phyloP scores from a whole-genome alignment of 75 land plant species.

The Cunninghamia lanceolata region DNA sequence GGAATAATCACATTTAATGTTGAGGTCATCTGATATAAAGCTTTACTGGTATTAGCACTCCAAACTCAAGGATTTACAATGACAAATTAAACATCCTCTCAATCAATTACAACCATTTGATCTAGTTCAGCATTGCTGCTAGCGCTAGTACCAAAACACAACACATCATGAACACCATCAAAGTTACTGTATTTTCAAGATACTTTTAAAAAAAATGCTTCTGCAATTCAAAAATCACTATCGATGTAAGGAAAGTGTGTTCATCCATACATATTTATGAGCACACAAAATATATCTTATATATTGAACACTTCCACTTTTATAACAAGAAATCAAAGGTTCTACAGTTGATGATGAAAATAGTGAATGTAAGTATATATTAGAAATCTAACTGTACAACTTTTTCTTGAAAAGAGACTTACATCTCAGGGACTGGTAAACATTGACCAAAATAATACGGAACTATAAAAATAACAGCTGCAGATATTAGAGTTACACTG shows the following conservation, averaged over 20 bases:
- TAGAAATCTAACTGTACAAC: neutral
- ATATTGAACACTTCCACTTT: neutral
- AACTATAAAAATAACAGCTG: constrained; percentile 27
- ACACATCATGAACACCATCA: neutral
- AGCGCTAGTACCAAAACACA: neutral
- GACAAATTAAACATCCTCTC: neutral
- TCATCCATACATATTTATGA: neutral
- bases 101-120: neutral
- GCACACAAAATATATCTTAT: neutral
- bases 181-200: neutral
- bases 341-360: neutral
- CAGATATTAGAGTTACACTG: constrained; percentile 23
- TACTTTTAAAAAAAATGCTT: neutral
- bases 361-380: neutral
- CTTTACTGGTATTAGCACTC: neutral
- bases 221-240: neutral
- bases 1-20: neutral
- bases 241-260: neutral
- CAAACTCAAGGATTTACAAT: neutral
- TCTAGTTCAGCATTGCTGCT: neutral
- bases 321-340: neutral
- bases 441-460: constrained; percentile 38
- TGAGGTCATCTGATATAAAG: neutral
- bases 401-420: constrained; percentile 8
- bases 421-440: constrained; percentile 33